Evolutionary conservation across 2,329 filamentous ascomycete species (phyloP).

Genomic region (Alternaria dauci): DNA sequence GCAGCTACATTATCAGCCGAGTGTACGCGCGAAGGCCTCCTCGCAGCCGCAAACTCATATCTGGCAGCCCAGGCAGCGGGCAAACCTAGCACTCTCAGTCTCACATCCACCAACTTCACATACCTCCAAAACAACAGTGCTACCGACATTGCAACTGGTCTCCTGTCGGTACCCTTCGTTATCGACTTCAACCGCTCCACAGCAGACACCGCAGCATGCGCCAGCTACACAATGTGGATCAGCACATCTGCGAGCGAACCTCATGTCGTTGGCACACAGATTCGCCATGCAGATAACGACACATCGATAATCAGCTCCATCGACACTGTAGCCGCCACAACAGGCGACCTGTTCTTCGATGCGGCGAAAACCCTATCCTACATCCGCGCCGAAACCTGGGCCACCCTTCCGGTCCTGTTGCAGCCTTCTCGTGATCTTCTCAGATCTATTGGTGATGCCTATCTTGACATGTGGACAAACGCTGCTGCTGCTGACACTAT

Average conservation of each 20-base stretch:
- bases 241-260: conserved; percentile 31
- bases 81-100: conserved; percentile 27
- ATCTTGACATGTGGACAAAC: conserved; percentile 47
- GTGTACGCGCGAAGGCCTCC: conserved; percentile 39
- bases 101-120: conserved; percentile 34
- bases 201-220: conserved; percentile 36
- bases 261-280: conserved; percentile 41
- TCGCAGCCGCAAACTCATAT: conserved; percentile 35
- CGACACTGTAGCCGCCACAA: conserved; percentile 41
- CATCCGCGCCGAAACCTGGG: conserved; percentile 40
- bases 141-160: conserved; percentile 29
- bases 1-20: conserved; percentile 18
- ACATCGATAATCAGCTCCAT: conserved; percentile 35
- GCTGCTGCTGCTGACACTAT: conserved; percentile 39
- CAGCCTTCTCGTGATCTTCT: conserved; percentile 38
- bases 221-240: conserved; percentile 44
- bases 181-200: conserved; percentile 39
- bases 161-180: conserved; percentile 30
- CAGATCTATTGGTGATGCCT: conserved; percentile 38
- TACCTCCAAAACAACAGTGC: conserved; percentile 45
- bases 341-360: conserved; percentile 42
- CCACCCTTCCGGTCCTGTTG: conserved; percentile 22
- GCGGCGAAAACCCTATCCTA: conserved; percentile 39
- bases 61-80: conserved; percentile 34
- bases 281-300: conserved; percentile 34